A percentile compares a stretch with the other conserved stretches of the same genome.
Conservation (phyloP, 2,329 filamentous ascomycete species). For the Arthrobotrys megalospora region DNA sequence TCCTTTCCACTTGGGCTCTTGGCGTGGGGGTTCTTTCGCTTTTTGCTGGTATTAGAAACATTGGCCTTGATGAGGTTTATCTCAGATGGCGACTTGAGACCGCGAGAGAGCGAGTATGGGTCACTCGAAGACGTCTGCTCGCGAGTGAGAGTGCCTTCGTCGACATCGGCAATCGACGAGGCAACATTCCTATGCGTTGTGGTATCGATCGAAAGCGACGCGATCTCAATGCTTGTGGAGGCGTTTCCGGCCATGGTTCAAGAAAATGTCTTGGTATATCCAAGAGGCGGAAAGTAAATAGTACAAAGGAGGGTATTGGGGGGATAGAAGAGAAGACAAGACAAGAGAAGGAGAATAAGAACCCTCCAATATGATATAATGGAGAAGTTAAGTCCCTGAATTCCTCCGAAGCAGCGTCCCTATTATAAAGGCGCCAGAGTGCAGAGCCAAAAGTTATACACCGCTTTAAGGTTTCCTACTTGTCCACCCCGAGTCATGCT, state of each 20-base stretch:
- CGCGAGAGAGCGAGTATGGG: slow-evolving; percentile 83
- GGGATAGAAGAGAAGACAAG: background rate
- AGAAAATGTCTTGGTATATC: background rate
- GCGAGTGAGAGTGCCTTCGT: slow-evolving; percentile 53
- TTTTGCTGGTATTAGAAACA: slow-evolving; percentile 66
- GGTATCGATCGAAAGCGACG: slow-evolving; percentile 41
- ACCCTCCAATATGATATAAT: background rate
- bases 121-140: slow-evolving; percentile 69
- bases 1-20: slow-evolving; percentile 71
- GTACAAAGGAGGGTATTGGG: background rate
- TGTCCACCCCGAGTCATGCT: slow-evolving; percentile 30
- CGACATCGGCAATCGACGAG: slow-evolving; percentile 32
- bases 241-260: slow-evolving; percentile 40
- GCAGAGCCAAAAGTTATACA: slow-evolving; percentile 23
- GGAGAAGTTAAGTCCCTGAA: background rate
- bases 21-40: slow-evolving; percentile 65
- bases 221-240: slow-evolving; percentile 54
- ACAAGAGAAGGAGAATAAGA: background rate
- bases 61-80: slow-evolving; percentile 84
- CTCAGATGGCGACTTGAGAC: slow-evolving; percentile 83
- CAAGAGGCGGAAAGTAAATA: background rate
- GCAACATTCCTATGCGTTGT: slow-evolving; percentile 50
- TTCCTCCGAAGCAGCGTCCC: background rate
- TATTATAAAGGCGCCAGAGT: background rate
- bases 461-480: slow-evolving; percentile 27